Evolutionary conservation across 345 rosid genomes (phyloP).

Genomic region (Clarkia xantiana): DNA sequence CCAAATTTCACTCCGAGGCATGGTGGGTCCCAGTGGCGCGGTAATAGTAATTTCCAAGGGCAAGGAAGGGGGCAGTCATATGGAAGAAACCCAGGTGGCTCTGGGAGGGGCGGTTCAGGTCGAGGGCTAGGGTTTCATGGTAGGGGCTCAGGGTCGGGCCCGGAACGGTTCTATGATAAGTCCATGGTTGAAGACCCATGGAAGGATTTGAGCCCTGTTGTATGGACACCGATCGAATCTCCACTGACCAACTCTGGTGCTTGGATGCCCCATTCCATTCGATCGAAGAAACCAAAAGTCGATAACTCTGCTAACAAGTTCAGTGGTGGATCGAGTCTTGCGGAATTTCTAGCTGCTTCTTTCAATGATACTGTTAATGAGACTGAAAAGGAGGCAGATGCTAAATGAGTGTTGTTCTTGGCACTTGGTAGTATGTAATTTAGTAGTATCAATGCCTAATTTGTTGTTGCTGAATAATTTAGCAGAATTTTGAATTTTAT

Average conservation of each 20-base stretch:
- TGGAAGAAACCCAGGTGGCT: conserved; percentile 16
- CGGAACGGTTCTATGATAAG: conserved; percentile 31
- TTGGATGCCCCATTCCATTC: conserved; percentile 54
- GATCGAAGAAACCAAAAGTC: conserved; percentile 27
- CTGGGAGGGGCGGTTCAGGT: conserved; percentile 21
- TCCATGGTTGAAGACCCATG: conserved; percentile 93
- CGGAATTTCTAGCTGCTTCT: conserved; percentile 76
- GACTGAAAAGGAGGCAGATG: neutral
- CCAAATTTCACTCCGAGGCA: conserved; percentile 22
- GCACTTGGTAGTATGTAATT: no score
- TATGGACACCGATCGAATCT: conserved; percentile 34
- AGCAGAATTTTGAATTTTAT: no score
- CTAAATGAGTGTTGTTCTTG: neutral
- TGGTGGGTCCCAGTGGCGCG: conserved; percentile 23
- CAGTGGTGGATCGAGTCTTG: conserved; percentile 44
- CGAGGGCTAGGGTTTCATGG: conserved; percentile 24
- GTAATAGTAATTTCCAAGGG: conserved; percentile 9
- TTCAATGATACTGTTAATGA: conserved; percentile 40
- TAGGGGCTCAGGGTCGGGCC: conserved; percentile 20
- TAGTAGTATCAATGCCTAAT: no score
- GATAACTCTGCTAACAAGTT: conserved; percentile 29
- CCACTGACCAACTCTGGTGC: conserved; percentile 11
- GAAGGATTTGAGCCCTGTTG: conserved; percentile 40
- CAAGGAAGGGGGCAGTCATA: conserved; percentile 20
- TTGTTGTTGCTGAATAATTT: no score